phyloP scores from a whole-genome alignment of 257 asterid genomes.

The Nicotiana otophora region DNA sequence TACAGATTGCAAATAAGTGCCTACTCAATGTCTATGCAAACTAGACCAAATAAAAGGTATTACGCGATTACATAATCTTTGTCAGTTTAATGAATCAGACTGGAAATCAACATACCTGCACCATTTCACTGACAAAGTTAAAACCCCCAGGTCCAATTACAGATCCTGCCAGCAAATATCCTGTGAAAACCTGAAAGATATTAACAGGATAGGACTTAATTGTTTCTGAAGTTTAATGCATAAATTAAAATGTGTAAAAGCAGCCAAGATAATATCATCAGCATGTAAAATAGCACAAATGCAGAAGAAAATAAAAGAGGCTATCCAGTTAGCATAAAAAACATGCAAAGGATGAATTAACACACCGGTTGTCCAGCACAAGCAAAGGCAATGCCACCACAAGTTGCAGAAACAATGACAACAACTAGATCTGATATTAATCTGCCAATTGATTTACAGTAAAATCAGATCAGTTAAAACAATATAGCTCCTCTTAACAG shows the following conservation, averaged over 20 bases:
- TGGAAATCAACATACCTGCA: conserved; percentile 49
- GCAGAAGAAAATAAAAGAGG: conserved; percentile 2
- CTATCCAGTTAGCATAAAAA: neutral
- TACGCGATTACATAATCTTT: neutral
- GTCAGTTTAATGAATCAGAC: neutral
- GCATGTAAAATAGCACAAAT: neutral
- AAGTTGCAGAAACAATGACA: conserved; percentile 84
- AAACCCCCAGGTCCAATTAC: conserved; percentile 84
- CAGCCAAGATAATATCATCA: neutral
- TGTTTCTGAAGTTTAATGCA: neutral
- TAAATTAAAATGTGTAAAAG: neutral
- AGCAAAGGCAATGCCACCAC: conserved; percentile 89
- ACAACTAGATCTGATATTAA: conserved; percentile 80
- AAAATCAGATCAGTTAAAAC: neutral
- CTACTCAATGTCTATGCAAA: neutral
- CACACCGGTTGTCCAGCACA: conserved; percentile 89
- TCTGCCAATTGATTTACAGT: conserved; percentile 28
- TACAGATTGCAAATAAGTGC: neutral
- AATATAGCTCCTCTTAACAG: neutral
- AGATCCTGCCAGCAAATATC: conserved; percentile 84
- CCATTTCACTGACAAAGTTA: conserved; percentile 79
- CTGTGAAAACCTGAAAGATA: conserved; percentile 70
- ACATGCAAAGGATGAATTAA: conserved; percentile 9
- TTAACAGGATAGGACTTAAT: conserved; percentile 6
- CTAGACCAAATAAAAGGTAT: neutral